These are phyloP conservation scores for Candida sphagnicola DNA, from an alignment of 805 yeast genomes.

Conservation along the genomic window DNA sequence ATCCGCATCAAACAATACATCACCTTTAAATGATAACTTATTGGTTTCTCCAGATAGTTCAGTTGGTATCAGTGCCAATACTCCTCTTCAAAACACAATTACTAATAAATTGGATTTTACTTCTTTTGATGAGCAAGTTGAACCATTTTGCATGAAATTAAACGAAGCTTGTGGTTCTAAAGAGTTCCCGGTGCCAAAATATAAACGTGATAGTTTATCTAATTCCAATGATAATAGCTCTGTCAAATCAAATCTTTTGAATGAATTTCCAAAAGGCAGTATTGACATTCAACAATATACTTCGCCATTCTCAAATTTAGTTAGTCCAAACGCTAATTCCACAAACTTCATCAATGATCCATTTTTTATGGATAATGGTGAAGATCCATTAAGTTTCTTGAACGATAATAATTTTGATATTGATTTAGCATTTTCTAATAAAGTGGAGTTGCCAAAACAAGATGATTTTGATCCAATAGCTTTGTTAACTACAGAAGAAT, in stretches of 20 bases:
- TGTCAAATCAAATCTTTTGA: background rate
- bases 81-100: slow-evolving; percentile 10
- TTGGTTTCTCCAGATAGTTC: slow-evolving; percentile 31
- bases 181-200: slow-evolving; percentile 61
- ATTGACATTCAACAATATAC: slow-evolving; percentile 7
- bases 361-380: slow-evolving; percentile 9
- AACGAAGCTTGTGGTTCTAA: slow-evolving; percentile 81
- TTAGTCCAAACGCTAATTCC: slow-evolving; percentile 13
- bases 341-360: slow-evolving; percentile 15
- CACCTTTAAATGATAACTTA: slow-evolving; percentile 36
- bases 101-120: slow-evolving; percentile 14
- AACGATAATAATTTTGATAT: slow-evolving; percentile 52
- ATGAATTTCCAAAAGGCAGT: background rate
- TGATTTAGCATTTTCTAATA: slow-evolving; percentile 44
- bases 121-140: slow-evolving; percentile 62
- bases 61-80: slow-evolving; percentile 13
- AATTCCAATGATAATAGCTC: slow-evolving; percentile 5
- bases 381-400: slow-evolving; percentile 45
- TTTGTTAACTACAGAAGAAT: slow-evolving; percentile 50
- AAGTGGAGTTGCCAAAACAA: slow-evolving; percentile 5
- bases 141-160: slow-evolving; percentile 72
- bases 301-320: slow-evolving; percentile 19
- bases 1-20: slow-evolving; percentile 10
- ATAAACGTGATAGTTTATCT: slow-evolving; percentile 12
- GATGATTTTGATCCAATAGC: slow-evolving; percentile 35